phyloP scores from a whole-genome alignment of 305 asterid species.

The Fraxinus platypoda region DNA sequence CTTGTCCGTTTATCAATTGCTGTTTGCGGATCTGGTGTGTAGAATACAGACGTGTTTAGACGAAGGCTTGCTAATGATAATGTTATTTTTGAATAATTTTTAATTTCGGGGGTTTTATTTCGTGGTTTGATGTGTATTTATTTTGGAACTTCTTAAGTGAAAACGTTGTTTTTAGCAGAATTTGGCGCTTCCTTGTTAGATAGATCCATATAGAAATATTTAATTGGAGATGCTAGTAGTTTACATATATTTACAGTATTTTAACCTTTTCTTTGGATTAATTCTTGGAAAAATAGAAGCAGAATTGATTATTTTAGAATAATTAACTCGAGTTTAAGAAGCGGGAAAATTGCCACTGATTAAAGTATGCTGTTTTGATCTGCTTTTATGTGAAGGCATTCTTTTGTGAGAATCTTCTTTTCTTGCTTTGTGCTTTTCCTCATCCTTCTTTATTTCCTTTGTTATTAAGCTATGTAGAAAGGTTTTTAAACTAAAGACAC shows the following conservation, averaged over 20 bases:
- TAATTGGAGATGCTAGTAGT: neutral
- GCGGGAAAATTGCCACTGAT: constrained; percentile 35
- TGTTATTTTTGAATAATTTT: neutral
- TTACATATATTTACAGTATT: neutral
- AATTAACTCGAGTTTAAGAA: constrained; percentile 19
- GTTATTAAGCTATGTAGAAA: constrained; percentile 49
- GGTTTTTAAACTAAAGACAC: constrained; percentile 27
- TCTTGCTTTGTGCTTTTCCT: constrained; percentile 70
- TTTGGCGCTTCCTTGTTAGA: neutral
- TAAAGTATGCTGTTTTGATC: constrained; percentile 39
- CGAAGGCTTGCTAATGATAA: neutral
- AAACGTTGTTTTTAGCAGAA: neutral
- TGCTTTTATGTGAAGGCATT: constrained; percentile 52
- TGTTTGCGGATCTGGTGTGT: neutral
- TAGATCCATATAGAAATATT: neutral
- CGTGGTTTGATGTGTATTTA: neutral
- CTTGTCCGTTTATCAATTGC: neutral
- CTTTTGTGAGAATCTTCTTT: constrained; percentile 71
- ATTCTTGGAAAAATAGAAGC: neutral
- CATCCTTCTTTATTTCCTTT: constrained; percentile 42
- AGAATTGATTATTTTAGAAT: constrained; percentile 13
- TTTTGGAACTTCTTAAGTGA: neutral
- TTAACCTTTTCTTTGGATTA: neutral
- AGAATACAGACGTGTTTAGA: neutral
- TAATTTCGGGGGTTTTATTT: neutral